Base-by-base conservation (phyloP, 345 rosid species). In the Syzygium aqueum region DNA sequence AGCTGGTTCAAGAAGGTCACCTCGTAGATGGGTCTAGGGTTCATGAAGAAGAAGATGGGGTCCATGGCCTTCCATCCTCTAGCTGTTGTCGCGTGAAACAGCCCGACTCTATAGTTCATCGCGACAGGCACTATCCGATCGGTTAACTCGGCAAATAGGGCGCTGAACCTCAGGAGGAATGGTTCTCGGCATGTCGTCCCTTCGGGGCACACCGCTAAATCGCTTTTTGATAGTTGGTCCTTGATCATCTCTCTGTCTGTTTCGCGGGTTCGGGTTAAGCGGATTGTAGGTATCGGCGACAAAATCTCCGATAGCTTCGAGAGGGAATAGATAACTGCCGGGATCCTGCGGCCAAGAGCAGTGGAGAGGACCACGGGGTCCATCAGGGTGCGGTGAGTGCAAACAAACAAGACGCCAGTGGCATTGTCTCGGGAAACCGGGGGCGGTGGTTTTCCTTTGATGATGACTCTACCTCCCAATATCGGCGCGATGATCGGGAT, bases 131-230 rank as follows among this genome's bases (percentile, higher is more conserved):
- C 98, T 6, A 97, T 96, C 40, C 91, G 90, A 83, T 97, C 99
- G 0, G 98, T 97, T 82, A 95, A 85, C 84, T 97, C 99, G 0
- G 98, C 99, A 51, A 97, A 97, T 22, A 96, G 95, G 13, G 95
- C 98, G 56, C 98, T 96, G 84, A 97, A 97, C 78, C 99, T 89
- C 63, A 97, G 86, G 19, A 96, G 87, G 86, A 96, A 96, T 9
- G 99, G 99, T 52, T 97, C 99, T 11, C 99, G 92, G 61, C 99
- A 97, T 9, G 99, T 97, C 9, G 99, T 97, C 43, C 99, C 99
- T 88, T 97, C 98, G 0, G 98, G 99, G 63, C 98, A 97, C 1
- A 96, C 98, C 8, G 91, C 99, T 13, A 97, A 89, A 67, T 97
- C 99, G 1, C 97, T 97, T 53, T 92, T 90, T 49, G 92, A 78